Evolutionary conservation across 2,329 filamentous ascomycete species (phyloP).

Genomic region (Stylonectria norvegica): DNA sequence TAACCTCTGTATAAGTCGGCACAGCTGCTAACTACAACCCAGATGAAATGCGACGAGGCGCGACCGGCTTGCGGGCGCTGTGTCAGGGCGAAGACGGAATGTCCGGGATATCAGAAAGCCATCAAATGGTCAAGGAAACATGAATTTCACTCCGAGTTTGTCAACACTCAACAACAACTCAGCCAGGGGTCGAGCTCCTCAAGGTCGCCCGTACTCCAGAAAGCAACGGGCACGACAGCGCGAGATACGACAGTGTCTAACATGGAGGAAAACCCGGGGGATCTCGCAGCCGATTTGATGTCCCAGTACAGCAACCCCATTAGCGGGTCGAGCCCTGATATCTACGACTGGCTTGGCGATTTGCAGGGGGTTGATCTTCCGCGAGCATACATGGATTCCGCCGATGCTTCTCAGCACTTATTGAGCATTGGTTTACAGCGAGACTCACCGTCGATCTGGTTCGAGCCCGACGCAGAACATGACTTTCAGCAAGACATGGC

Average conservation of each 20-base stretch:
- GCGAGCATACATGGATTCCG: neutral
- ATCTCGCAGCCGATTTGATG: neutral
- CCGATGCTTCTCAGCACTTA: neutral
- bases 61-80: constrained; percentile 12
- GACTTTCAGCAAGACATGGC: neutral
- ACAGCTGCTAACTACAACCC: neutral
- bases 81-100: constrained; percentile 4
- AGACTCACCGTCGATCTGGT: constrained; percentile 1
- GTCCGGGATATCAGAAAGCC: constrained; percentile 13
- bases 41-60: constrained; percentile 15
- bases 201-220: constrained; percentile 1
- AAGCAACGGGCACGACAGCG: neutral
- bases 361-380: constrained; percentile 1
- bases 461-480: neutral
- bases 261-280: constrained; percentile 1
- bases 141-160: constrained; percentile 4
- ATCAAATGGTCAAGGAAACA: constrained; percentile 14
- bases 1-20: neutral
- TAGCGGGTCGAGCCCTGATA: neutral
- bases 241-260: constrained; percentile 1
- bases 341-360: constrained; percentile 4
- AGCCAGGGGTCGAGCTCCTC: constrained; percentile 1
- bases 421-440: neutral
- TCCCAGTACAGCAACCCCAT: neutral
- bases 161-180: neutral